Conservation (phyloP, 1,284 basidiomycete genomes). For the Trichosporon sp. region DNA sequence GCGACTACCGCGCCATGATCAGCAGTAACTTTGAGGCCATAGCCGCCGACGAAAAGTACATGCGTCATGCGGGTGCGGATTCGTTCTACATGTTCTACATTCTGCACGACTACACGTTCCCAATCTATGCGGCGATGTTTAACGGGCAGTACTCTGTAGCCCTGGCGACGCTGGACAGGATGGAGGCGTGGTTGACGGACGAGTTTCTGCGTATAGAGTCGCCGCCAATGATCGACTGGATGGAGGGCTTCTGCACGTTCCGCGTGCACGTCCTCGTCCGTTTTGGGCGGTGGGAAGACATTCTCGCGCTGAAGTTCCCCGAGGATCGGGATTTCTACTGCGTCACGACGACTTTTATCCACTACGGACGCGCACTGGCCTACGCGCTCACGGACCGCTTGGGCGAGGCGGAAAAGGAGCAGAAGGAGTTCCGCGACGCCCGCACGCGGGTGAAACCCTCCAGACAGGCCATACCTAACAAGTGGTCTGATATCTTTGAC, state of each 20-base stretch:
- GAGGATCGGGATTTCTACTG: conserved; percentile 28
- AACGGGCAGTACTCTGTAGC: conserved; percentile 34
- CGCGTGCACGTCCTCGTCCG: conserved; percentile 36
- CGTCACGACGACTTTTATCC: conserved; percentile 28
- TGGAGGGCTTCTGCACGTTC: conserved; percentile 32
- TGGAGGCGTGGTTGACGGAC: conserved; percentile 30
- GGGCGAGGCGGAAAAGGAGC: conserved; percentile 21
- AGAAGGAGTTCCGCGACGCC: conserved; percentile 19
- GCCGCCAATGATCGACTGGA: conserved; percentile 34
- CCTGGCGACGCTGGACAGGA: conserved; percentile 24
- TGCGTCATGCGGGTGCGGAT: conserved; percentile 5
- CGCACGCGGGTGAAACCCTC: conserved; percentile 17
- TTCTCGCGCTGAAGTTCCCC: conserved; percentile 26
- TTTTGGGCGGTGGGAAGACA: conserved; percentile 40
- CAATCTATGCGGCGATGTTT: conserved; percentile 42
- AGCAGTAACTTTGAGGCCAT: conserved; percentile 29
- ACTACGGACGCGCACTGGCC: conserved; percentile 36
- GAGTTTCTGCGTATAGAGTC: conserved; percentile 21
- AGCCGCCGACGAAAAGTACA: conserved; percentile 34
- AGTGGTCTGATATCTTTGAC: conserved; percentile 25
- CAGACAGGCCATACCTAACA: conserved; percentile 35
- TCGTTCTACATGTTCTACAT: conserved; percentile 40
- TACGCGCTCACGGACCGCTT: conserved; percentile 25
- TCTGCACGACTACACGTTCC: conserved; percentile 37
- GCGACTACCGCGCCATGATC: conserved; percentile 40